These are phyloP conservation scores for Gillenia trifoliata DNA, from an alignment of 306 rosid species.

Conservation along the genomic window DNA sequence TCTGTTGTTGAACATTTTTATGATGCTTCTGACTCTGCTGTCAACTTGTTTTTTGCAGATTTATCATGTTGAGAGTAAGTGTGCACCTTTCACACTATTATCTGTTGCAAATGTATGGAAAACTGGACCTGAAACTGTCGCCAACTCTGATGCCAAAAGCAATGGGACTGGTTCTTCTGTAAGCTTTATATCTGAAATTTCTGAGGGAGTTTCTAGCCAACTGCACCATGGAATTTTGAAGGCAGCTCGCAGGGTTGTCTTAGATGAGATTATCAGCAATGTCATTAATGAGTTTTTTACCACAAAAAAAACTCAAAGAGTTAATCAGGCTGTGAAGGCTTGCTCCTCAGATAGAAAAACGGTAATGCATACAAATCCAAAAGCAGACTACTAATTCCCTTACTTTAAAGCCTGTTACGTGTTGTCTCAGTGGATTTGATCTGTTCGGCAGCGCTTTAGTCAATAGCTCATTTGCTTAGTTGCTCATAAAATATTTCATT, in stretches of 20 bases:
- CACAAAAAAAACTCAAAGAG: conserved; percentile 44
- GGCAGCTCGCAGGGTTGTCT: conserved; percentile 78
- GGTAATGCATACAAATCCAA: conserved; percentile 40
- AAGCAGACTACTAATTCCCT: conserved; percentile 7
- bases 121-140: conserved; percentile 34
- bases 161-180: conserved; percentile 31
- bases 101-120: conserved; percentile 59
- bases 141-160: conserved; percentile 35
- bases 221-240: conserved; percentile 69
- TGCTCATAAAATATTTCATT: neutral
- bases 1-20: conserved; percentile 4
- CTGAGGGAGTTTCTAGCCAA: conserved; percentile 76
- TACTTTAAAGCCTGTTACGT: neutral
- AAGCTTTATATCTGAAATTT: conserved; percentile 51
- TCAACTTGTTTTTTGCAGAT: conserved; percentile 46
- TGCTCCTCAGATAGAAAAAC: conserved; percentile 26
- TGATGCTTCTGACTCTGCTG: conserved; percentile 2
- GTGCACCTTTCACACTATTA: conserved; percentile 42
- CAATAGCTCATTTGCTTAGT: neutral
- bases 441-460: neutral
- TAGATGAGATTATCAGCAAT: conserved; percentile 81
- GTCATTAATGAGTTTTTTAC: conserved; percentile 62
- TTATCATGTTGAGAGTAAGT: conserved; percentile 57
- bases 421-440: too few species aligned
- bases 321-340: conserved; percentile 34